Base-by-base conservation (phyloP, 176 grass and related monocot genomes). In the Raddia guianensis region DNA sequence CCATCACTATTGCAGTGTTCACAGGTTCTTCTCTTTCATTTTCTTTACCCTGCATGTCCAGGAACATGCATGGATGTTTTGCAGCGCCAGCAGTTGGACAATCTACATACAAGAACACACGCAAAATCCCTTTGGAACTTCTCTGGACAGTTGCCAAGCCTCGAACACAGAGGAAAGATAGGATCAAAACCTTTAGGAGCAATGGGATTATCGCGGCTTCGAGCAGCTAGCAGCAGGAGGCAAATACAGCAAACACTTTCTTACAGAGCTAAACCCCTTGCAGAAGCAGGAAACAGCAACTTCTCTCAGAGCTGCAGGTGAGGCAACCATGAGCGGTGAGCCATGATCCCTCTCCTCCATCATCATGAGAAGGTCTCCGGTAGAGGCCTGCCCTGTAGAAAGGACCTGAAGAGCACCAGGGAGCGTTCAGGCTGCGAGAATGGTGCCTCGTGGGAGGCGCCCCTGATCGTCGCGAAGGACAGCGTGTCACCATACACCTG, bases 371-470 rank as follows among this genome's bases (percentile, higher is more conserved):
- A 99, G 35, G 88, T 93, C 71, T 95, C 86, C 2, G 96, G 96
- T 6, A 99, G 85, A 20, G 96, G 90, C n/a, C 79, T 92, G 77
- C 92, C 92, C 21, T 83, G 70, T 7, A 99, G 79, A 75, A 99
- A 95, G 13, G 90, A 73, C 80, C 88, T 93, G 87, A 99, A 95
- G 53, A 99, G 86, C 82, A 95, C 96, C 40, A 99, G 96, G 57
- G 96, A 99, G 40, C 96, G 80, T 40, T 88, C 86, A 0, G 96
- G 96, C 87, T 99, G 96, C 47, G 96, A 99, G 89, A 99, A 99
- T 1, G 96, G 96, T 3, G 92, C 96, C 82, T 99, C 96, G 8
- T 99, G 96, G 40, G 96, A 99, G 12, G 96, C 96, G 7, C 96
- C 96, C 67, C 96, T 88, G 54, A 99, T 91, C 34, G 96, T 99